Base-by-base conservation (phyloP, 2,329 filamentous ascomycete genomes). In the Neofusicoccum kwambonambiense region DNA sequence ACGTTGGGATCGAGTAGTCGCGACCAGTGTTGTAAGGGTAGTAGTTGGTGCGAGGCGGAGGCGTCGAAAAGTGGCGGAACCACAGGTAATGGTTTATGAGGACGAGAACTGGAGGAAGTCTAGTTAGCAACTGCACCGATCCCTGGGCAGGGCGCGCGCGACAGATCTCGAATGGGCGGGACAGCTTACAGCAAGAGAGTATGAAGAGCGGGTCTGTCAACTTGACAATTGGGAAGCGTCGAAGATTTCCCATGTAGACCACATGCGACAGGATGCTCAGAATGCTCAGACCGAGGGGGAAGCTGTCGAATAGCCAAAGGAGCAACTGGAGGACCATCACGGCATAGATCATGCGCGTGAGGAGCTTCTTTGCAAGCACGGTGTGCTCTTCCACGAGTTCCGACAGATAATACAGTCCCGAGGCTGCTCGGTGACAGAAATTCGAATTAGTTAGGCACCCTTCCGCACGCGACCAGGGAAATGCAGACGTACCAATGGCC, bases 331-430 rank as follows among this genome's bases (percentile, higher is more conserved):
- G 76, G 35, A 73, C 85, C 67, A 97, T 89, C 69, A 97, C 87
- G 67, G 80, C 82, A 80, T 97, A 97, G 72, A 98, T 97, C 64
- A 98, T 83, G 47, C 87, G 89, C 39, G 86, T 90, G 61, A 99
- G 84, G n/a, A 97, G 82, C 65, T 90, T 91, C 76, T 96, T 96
- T 12, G 93, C 91, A 68, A 96, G 80, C 11, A 98, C 94, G 3
- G 94, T 97, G 76, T 99, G 94, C 78, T 99, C 95, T 80, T 99
- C 95, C 67, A 99, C 95, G 13, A 98, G 88, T 78, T 99, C 95
- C 27, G 94, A 97, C 62, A 99, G 89, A 78, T 99, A 99, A 82
- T 99, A 99, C 31, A 99, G 88, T 42, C 95, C 95, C n/a, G 93
- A 97, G 44, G 95, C 95, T 92, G 6, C 42, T 37, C 42, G 11